A percentile compares a stretch with the other conserved stretches of the same genome.
Conservation (phyloP, 2,329 filamentous ascomycete species). For the Teratosphaeria gauchensis region DNA sequence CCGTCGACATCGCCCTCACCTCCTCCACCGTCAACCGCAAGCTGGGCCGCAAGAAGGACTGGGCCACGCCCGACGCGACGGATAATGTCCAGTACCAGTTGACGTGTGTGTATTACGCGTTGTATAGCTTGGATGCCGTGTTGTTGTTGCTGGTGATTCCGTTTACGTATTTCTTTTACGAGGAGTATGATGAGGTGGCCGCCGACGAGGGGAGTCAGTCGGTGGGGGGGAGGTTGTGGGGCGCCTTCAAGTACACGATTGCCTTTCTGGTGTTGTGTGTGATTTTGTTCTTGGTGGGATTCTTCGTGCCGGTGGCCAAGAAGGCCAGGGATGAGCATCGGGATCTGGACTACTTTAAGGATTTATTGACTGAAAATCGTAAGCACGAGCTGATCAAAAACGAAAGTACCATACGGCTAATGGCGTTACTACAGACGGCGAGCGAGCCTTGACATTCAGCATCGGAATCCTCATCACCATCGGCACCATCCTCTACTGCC, state of each 20-base stretch:
- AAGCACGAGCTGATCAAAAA: constrained; percentile 22
- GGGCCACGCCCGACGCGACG: constrained; percentile 78
- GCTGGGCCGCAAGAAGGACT: constrained; percentile 79
- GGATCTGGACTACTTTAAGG: constrained; percentile 87
- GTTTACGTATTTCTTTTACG: constrained; percentile 96
- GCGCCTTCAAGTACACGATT: constrained; percentile 84
- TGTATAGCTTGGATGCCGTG: constrained; percentile 85
- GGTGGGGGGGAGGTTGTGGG: constrained; percentile 60
- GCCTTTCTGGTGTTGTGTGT: constrained; percentile 72
- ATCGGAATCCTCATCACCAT: constrained; percentile 81
- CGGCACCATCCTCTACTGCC: constrained; percentile 72
- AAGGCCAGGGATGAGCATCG: constrained; percentile 54
- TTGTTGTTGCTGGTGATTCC: constrained; percentile 84
- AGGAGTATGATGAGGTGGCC: constrained; percentile 91
- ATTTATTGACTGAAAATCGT: constrained; percentile 71
- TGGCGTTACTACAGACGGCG: constrained; percentile 51
- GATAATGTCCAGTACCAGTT: constrained; percentile 69
- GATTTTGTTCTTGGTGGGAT: constrained; percentile 80
- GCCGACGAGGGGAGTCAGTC: constrained; percentile 69
- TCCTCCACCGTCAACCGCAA: constrained; percentile 73
- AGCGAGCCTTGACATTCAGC: constrained; percentile 83
- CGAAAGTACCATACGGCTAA: neutral
- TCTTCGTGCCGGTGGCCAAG: constrained; percentile 79
- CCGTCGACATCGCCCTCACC: constrained; percentile 89
- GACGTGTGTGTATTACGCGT: constrained; percentile 80